phyloP scores from a whole-genome alignment of 2,329 filamentous ascomycete species.

The Exophiala aquamarina region DNA sequence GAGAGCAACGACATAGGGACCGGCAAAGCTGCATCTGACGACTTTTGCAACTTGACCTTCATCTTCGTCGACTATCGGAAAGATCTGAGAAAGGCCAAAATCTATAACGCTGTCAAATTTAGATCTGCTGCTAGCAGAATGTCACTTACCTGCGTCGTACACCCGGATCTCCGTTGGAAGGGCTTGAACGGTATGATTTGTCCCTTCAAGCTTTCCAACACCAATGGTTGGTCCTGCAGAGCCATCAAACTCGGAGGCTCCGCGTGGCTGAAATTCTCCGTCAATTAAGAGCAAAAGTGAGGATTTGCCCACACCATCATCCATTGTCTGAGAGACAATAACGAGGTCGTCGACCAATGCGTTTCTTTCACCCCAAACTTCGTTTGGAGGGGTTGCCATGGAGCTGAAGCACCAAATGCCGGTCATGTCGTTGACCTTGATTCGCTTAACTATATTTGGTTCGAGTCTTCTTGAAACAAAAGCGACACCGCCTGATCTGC shows the following conservation, averaged over 20 bases:
- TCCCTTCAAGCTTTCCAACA: constrained; percentile 77
- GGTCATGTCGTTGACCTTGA: constrained; percentile 70
- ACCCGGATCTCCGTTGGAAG: constrained; percentile 82
- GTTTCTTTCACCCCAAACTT: constrained; percentile 54
- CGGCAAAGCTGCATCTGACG: constrained; percentile 76
- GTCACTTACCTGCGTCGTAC: constrained; percentile 72
- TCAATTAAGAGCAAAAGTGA: constrained; percentile 75
- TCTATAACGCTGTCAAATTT: constrained; percentile 50
- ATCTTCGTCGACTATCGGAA: constrained; percentile 90
- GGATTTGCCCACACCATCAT: constrained; percentile 70
- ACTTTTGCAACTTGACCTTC: constrained; percentile 74
- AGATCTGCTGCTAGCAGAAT: constrained; percentile 38
- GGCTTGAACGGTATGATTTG: constrained; percentile 82
- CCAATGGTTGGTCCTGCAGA: constrained; percentile 85
- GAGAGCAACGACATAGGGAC: constrained; percentile 80
- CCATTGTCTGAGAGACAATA: constrained; percentile 71
- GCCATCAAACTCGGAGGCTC: constrained; percentile 86
- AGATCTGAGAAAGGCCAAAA: constrained; percentile 83
- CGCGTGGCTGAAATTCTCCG: constrained; percentile 70
- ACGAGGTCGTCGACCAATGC: constrained; percentile 69
- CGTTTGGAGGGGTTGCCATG: constrained; percentile 56
- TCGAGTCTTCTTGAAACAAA: constrained; percentile 77
- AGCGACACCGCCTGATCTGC: constrained; percentile 67
- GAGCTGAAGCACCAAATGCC: constrained; percentile 75
- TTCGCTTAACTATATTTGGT: constrained; percentile 67